Evolutionary conservation across 2,329 filamentous ascomycete species (phyloP).

Genomic region (Xylariomycetidae sp.): DNA sequence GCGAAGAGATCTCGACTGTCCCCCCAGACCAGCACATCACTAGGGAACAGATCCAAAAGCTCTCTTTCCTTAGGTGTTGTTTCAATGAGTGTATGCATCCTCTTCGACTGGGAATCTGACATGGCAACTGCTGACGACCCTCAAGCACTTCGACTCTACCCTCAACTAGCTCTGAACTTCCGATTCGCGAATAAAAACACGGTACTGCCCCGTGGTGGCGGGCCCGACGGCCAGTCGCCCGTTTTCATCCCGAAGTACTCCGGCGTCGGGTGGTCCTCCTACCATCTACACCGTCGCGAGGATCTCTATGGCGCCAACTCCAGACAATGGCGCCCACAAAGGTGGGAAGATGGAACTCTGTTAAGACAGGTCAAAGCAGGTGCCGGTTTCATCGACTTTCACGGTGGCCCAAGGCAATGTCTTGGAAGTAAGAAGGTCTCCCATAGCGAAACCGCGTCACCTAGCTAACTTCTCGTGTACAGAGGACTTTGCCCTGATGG

Average conservation of each 20-base stretch:
- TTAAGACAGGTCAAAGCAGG: constrained; percentile 5
- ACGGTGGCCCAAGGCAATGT: constrained; percentile 12
- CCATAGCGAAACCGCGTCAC: neutral
- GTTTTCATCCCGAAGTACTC: constrained; percentile 22
- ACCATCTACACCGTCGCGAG: constrained; percentile 18
- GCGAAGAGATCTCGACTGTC: constrained; percentile 9
- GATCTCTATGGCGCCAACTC: constrained; percentile 13
- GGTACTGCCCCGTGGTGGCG: constrained; percentile 24
- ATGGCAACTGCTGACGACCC: neutral
- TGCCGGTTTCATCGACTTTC: constrained; percentile 12
- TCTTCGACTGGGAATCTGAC: no score
- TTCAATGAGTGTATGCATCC: constrained; percentile 14
- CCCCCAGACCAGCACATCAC: constrained; percentile 5
- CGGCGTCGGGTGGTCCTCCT: constrained; percentile 19
- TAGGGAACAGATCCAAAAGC: constrained; percentile 13
- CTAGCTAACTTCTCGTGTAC: constrained; percentile 1
- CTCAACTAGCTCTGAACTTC: constrained; percentile 9
- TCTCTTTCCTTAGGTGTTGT: constrained; percentile 14
- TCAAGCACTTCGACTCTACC: constrained; percentile 13
- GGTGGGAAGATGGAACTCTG: constrained; percentile 12
- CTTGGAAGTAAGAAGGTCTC: constrained; percentile 10
- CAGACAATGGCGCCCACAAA: constrained; percentile 8
- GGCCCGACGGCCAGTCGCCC: constrained; percentile 21
- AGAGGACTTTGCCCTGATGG: constrained; percentile 22
- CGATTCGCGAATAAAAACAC: constrained; percentile 14